Evolutionary conservation across 176 grass and related monocot species (phyloP), one percentile per base, ranked within the genome.

Genomic region (Aechmea fasciata): DNA sequence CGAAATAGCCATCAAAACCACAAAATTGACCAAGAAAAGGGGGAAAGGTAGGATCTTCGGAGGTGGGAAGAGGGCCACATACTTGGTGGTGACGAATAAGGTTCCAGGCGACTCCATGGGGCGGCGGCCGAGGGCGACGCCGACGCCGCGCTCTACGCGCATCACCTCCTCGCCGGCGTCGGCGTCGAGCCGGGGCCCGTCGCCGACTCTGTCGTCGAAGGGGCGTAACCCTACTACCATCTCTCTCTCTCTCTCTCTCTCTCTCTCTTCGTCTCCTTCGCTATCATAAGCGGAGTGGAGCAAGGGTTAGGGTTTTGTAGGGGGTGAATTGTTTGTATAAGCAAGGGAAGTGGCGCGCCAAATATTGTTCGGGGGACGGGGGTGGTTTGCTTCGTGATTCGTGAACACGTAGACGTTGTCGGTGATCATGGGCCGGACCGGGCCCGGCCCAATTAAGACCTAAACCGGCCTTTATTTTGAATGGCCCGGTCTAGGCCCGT

Each of bases 11-110:
- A 69, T 10, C 9, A 11, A 52, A 23, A 12, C 12, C 67, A 24
- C 3, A 18, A 73, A 52, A 49, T 41, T 41, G 5, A 41, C 33
- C 33, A 41, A 41, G 47, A 52, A 49, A 50, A 0, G 2, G 59
- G 59, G 15, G 22, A 10, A 55, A 49, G 5, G 18, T 62, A 11
- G 76, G 49, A 49, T 3, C 0, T 23, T 3, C 7, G 24, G 33
- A 1, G 22, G 3, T 29, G 53, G 47, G 2, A 41, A 1, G 14
- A 17, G 47, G 18, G 2, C 33, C 0, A 41, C 33, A 41, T 83
- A 99, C 94, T 77, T 90, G 10, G 77, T 84, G 81, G 94, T 88
- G 77, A 99, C 52, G 66, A 85, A 93, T 15, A 99, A 90, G 28
- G 90, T 99, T 10, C 94, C 90, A 24, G 74, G 75, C 3, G 82